Evolutionary conservation across 208 protist genomes (phyloP), one percentile per base, ranked within the genome.

Genomic region (Crithidia expoeki): DNA sequence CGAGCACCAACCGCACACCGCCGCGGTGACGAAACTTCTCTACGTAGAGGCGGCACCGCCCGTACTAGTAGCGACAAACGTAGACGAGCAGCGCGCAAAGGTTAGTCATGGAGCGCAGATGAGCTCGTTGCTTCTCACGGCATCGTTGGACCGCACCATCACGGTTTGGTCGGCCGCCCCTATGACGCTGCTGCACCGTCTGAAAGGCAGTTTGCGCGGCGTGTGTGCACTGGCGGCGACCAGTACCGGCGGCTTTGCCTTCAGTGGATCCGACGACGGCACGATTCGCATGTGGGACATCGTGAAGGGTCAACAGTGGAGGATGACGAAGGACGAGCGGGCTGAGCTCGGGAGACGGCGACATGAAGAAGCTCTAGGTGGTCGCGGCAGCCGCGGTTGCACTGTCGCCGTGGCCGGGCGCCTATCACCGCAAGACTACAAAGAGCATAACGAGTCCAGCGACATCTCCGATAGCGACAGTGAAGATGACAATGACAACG

Each of bases 191-290:
- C 55, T 94, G 14, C 66, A 80, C 28, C 74, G 79, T 2, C 72
- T 94, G 40, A 65, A 73, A 30, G 81, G 78, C 32, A 77, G 83
- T 33, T 33, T 51, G n/a, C 65, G 49, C 9, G 74, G 77, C 25
- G 73, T 92, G 32, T 81, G 78, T 14, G 64, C 84, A 16, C 65
- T 94, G 12, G 80, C 77, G 23, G 72, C 74, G 4, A 84, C 73
- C 17, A 25, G 30, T 0, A 79, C 72, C 51, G 86, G 89, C 44
- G 78, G 67, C 36, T 92, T 85, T 65, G 74, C 72, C 19, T 83
- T 94, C 68, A 90, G 84, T 58, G 89, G 86, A 17, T 63, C 72
- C n/a, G 84, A 89, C 34, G 86, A 90, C 58, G 89, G 89, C 28
- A 74, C 68, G 17, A 36, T 94, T 17, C 84, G 83, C 30, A 76